Evolutionary conservation across 2,329 filamentous ascomycete genomes (phyloP).

Genomic region (Ophiostoma australiae): DNA sequence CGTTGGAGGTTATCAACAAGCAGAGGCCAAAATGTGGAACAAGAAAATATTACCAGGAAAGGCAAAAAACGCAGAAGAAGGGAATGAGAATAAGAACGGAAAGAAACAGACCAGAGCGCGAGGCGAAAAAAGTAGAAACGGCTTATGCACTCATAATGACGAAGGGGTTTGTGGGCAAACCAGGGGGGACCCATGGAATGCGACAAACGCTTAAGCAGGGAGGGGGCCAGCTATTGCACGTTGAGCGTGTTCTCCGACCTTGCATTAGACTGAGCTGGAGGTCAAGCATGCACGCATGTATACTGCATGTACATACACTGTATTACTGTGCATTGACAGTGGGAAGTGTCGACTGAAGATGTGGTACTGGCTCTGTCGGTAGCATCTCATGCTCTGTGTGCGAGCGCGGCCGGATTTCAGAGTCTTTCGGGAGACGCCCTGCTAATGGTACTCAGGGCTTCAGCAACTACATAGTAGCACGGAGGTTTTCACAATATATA

Average conservation of each 20-base stretch:
- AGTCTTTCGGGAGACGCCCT: not conserved
- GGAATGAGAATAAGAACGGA: not conserved
- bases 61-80: not conserved
- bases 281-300: not conserved
- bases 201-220: not conserved
- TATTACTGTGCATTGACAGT: not conserved
- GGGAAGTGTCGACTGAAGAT: not conserved
- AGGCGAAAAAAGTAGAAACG: not conserved
- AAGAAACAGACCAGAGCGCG: not conserved
- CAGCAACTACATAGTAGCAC: too few relatives aligned
- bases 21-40: not conserved
- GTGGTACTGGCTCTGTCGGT: not conserved
- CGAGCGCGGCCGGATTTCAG: not conserved
- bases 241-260: slow-evolving; percentile 2
- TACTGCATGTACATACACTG: not conserved
- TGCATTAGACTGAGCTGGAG: not conserved
- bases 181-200: slow-evolving; percentile 8
- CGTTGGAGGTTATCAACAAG: not conserved
- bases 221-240: not conserved
- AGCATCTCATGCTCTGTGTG: not conserved
- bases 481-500: not conserved
- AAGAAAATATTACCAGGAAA: not conserved
- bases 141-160: slow-evolving; percentile 10
- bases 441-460: too few relatives aligned
- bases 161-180: slow-evolving; percentile 6